Conservation (phyloP, 768 basidiomycete species). For the Ephemerocybe angulata region DNA sequence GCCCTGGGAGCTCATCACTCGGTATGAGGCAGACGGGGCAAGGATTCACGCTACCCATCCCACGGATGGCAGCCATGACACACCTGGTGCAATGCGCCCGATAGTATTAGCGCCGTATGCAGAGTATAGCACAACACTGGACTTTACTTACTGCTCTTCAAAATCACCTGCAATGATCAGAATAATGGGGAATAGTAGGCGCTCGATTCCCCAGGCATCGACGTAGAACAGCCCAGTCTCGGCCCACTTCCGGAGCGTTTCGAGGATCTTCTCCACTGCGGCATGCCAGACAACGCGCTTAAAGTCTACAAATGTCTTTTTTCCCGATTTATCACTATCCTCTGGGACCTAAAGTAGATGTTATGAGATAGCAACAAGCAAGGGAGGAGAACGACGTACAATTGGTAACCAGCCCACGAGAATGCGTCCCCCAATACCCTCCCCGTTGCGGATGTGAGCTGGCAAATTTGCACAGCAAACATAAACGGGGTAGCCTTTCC, state of each 20-base stretch:
- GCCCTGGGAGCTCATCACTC: constrained; percentile 18
- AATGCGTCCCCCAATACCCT: not conserved
- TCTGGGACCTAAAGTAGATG: too few species aligned
- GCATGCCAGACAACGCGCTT: constrained; percentile 37
- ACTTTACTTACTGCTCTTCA: constrained; percentile 38
- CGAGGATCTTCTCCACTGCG: constrained; percentile 28
- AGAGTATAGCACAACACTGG: too few species aligned
- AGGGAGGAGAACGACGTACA: constrained; percentile 15
- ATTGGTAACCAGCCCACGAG: constrained; percentile 37
- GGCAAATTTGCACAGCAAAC: constrained; percentile 28
- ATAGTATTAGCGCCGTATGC: not conserved
- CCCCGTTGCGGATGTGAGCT: constrained; percentile 5
- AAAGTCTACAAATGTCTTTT: constrained; percentile 27
- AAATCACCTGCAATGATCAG: constrained; percentile 39
- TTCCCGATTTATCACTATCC: too few species aligned
- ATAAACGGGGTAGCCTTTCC: too few species aligned
- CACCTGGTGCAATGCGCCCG: constrained; percentile 22
- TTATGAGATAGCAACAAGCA: constrained; percentile 12
- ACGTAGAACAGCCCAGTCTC: constrained; percentile 1
- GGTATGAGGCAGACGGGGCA: constrained; percentile 35
- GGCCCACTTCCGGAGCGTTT: constrained; percentile 14
- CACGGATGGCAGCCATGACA: constrained; percentile 34
- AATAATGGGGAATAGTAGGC: constrained; percentile 31
- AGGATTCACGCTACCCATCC: constrained; percentile 22
- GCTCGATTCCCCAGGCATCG: constrained; percentile 13